Conservation (phyloP, 2,329 filamentous ascomycete genomes). For the Phialophora macrospora region DNA sequence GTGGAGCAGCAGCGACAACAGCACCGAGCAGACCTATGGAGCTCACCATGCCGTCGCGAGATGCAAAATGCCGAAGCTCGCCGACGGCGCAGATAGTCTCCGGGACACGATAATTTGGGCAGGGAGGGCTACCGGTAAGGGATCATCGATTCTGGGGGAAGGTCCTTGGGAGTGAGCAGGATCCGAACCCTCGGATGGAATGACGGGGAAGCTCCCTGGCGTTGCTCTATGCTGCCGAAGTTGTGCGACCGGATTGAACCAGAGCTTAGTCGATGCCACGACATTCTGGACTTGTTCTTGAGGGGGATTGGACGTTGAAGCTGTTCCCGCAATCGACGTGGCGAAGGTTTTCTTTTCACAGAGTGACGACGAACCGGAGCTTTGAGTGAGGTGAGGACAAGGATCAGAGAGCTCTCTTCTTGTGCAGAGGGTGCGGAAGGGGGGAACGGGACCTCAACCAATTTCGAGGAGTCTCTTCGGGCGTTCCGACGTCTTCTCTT, state of each 20-base stretch:
- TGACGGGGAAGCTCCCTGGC: not conserved
- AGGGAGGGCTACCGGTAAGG: not conserved
- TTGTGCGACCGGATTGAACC: not conserved
- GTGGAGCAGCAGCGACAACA: not conserved
- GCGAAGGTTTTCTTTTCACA: not conserved
- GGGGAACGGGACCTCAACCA: conserved; percentile 20
- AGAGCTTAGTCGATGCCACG: not conserved
- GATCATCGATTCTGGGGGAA: not conserved
- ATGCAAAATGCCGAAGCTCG: no score
- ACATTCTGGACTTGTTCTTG: not conserved
- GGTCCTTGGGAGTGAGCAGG: not conserved
- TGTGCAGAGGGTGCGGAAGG: not conserved
- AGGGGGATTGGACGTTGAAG: not conserved
- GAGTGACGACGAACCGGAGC: not conserved
- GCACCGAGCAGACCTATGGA: not conserved
- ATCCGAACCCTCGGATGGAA: not conserved
- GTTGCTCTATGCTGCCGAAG: not conserved
- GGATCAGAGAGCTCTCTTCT: not conserved
- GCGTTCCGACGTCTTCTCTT: conserved; percentile 17
- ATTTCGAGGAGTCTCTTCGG: conserved; percentile 30
- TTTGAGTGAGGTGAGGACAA: not conserved
- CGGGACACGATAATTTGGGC: not conserved
- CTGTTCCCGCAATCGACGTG: not conserved
- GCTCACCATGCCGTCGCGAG: not conserved
- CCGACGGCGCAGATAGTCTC: not conserved